phyloP scores from a whole-genome alignment of 805 yeast species.

The Babjeviella inositovora region DNA sequence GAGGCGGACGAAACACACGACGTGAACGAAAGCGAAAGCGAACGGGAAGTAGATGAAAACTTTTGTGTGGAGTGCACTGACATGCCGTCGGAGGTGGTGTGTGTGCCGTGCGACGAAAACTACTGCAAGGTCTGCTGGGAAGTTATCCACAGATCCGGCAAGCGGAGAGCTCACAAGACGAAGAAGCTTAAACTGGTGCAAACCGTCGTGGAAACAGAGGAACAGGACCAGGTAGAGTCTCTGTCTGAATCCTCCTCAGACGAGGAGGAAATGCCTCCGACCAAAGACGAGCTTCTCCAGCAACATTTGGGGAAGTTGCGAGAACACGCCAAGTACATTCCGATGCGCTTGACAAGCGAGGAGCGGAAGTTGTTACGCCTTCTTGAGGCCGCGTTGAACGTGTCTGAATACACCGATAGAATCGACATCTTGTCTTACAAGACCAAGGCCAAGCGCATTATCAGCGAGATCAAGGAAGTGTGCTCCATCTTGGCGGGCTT shows the following conservation, averaged over 20 bases:
- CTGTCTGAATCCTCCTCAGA: too few relatives aligned
- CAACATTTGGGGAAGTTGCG: too few relatives aligned
- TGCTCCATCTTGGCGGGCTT: slow-evolving; percentile 69
- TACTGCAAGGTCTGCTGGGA: slow-evolving; percentile 60
- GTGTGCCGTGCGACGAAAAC: slow-evolving; percentile 46
- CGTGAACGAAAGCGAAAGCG: too few relatives aligned
- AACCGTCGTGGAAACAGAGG: too few relatives aligned
- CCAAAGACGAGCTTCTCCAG: too few relatives aligned
- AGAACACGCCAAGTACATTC: slow-evolving; percentile 37
- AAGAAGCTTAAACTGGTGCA: slow-evolving; percentile 10
- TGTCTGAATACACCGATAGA: slow-evolving; percentile 66
- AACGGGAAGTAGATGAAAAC: too few relatives aligned
- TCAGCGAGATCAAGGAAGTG: slow-evolving; percentile 56
- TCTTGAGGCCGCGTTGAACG: slow-evolving; percentile 63
- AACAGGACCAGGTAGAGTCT: too few relatives aligned
- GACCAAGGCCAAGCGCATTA: slow-evolving; percentile 56
- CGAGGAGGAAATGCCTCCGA: too few relatives aligned
- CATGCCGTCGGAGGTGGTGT: slow-evolving; percentile 50
- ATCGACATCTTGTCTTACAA: slow-evolving; percentile 56
- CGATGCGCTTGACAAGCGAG: slow-evolving; percentile 48
- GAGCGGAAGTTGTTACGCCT: slow-evolving; percentile 56
- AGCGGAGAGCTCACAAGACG: slow-evolving; percentile 26
- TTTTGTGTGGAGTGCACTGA: slow-evolving; percentile 61
- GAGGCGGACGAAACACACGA: too few relatives aligned
- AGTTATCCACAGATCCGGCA: slow-evolving; percentile 56